phyloP scores from a whole-genome alignment of 805 yeast species.

The Teunomyces panamensis region DNA sequence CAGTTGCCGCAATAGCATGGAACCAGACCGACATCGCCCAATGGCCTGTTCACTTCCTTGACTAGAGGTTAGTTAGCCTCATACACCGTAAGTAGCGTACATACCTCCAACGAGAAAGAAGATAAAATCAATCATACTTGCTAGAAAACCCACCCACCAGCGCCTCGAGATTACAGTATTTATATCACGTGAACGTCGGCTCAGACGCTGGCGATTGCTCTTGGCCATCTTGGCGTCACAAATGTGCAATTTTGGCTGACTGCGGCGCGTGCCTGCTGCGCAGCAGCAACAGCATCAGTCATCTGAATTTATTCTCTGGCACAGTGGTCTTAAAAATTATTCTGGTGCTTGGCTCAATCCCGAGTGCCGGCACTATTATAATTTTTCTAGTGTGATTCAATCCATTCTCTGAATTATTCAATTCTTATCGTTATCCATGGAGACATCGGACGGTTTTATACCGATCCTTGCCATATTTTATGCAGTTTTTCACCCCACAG shows the following conservation, averaged over 20 bases:
- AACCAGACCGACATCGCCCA: conserved; percentile 28
- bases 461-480: conserved; percentile 89
- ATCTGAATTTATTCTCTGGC: conserved; percentile 55
- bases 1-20: conserved; percentile 54
- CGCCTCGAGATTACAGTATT: too few relatives aligned
- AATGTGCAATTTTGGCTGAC: too few relatives aligned
- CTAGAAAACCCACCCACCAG: too few relatives aligned
- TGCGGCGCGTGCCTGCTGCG: too few relatives aligned
- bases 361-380: conserved; percentile 73
- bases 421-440: conserved; percentile 20
- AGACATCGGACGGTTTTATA: conserved; percentile 60
- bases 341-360: conserved; percentile 97
- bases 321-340: conserved; percentile 99
- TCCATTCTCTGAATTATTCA: neutral
- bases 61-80: conserved; percentile 17
- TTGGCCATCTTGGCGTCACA: too few relatives aligned
- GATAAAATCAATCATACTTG: conserved; percentile 23
- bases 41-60: conserved; percentile 33
- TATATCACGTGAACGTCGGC: too few relatives aligned
- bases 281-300: neutral
- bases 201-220: too few relatives aligned
- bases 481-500: conserved; percentile 91
- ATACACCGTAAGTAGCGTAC: conserved; percentile 11
- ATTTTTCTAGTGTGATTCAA: conserved; percentile 12
- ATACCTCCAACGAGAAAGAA: conserved; percentile 35